Base-by-base conservation (phyloP, 176 grass and related monocot species). In the Avena eriantha region DNA sequence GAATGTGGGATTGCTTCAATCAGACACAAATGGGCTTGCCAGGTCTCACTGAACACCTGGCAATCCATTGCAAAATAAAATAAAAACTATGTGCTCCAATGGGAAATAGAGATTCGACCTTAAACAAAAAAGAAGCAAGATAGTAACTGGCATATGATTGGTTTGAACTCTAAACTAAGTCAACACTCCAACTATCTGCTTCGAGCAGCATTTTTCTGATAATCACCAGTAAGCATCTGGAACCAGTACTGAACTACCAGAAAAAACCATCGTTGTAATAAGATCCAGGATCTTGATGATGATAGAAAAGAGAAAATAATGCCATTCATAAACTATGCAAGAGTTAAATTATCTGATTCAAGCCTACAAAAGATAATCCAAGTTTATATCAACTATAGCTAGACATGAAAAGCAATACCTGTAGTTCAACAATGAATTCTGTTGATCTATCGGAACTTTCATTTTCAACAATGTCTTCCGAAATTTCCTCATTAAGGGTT, bases 351-450 rank as follows among this genome's bases (percentile, higher is more conserved):
- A 73, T 21, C 49, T 47, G 48, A 56, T 47, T 82, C n/a, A 1
- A 56, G 71, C 10, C 79, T 67, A 82, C 36, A 48, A 33, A 22
- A 71, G 17, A 47, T 8, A 35, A 57, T 76, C 57, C 35, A 78
- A 69, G 73, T 49, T 64, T 45, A 26, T 70, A 47, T 29, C 57
- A 80, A 29, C 15, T 68, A 76, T 41, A 87, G 39, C 49, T 76
- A 80, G 36, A 60, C 12, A 49, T 75, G 53, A 3, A 57, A 50
- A 82, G 29, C 2, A 89, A 36, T 94, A 29, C 29, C 96, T 98
- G 96, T 69, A 98, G 46, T 72, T 98, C 91, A 63, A 96, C 89
- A 77, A 88, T 78, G 83, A 90, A 89, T 76, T 98, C 92, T 80
- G 91, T 90, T 56, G 93, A 86, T 77, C 54, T 76, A 79, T 65